Conservation (phyloP, 768 basidiomycete genomes). For the Peribolospora baueri region DNA sequence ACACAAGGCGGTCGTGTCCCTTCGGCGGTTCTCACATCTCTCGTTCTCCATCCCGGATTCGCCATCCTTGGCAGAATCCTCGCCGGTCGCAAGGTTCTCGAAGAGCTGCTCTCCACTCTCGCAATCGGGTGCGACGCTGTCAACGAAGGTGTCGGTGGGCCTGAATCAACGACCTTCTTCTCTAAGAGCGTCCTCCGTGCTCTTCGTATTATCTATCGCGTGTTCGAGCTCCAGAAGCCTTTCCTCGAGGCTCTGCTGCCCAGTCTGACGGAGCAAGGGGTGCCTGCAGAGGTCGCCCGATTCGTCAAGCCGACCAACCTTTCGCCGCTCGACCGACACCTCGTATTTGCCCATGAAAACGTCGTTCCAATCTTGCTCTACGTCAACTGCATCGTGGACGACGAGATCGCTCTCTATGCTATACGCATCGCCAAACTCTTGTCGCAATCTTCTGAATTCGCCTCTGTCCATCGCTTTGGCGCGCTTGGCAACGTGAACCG, state of each 20-base stretch:
- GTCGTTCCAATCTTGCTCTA: constrained; percentile 65
- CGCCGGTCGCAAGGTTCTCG: constrained; percentile 44
- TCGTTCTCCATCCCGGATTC: constrained; percentile 53
- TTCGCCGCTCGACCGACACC: constrained; percentile 32
- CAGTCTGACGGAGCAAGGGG: constrained; percentile 39
- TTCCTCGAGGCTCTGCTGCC: constrained; percentile 75
- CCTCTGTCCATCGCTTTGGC: constrained; percentile 21
- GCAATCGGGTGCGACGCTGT: constrained; percentile 57
- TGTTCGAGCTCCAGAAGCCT: constrained; percentile 62
- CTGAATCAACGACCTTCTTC: constrained; percentile 34
- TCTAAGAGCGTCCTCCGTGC: constrained; percentile 51
- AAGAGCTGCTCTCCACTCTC: constrained; percentile 49
- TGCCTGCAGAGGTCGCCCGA: constrained; percentile 18
- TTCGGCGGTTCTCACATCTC: constrained; percentile 14
- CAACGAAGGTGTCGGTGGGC: constrained; percentile 29
- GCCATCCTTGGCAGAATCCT: constrained; percentile 59
- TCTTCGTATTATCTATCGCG: constrained; percentile 53
- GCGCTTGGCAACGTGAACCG: constrained; percentile 29
- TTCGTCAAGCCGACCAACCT: constrained; percentile 13
- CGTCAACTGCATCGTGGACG: constrained; percentile 37
- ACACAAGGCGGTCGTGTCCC: constrained; percentile 4
- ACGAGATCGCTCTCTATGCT: constrained; percentile 47
- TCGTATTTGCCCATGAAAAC: constrained; percentile 42
- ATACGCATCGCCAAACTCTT: constrained; percentile 51
- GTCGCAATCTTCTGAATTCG: constrained; percentile 36